Evolutionary conservation across 208 protist species (phyloP).

Genomic region (Perkinsela sp.): DNA sequence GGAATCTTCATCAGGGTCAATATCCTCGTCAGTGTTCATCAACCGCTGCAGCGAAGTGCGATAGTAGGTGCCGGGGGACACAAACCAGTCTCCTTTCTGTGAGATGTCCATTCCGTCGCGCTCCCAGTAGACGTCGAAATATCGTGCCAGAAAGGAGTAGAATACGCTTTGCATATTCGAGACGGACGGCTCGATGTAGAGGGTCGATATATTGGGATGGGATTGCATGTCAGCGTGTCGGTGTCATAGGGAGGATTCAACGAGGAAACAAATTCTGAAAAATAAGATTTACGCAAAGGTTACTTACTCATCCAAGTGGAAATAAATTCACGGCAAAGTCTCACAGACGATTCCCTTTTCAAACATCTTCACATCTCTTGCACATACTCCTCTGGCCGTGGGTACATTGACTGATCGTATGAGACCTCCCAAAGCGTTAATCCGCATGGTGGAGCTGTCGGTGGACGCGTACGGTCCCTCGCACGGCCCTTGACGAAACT

Average conservation of each 20-base stretch:
- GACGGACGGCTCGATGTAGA: neutral
- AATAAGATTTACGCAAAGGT: too few relatives aligned
- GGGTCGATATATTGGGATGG: neutral
- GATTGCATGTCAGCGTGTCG: too few relatives aligned
- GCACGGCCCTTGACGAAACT: conserved; percentile 17
- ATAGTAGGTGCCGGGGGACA: neutral
- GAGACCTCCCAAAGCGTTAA: conserved; percentile 56
- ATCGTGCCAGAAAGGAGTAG: neutral
- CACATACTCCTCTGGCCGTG: neutral
- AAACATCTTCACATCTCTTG: too few relatives aligned
- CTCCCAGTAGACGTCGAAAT: neutral
- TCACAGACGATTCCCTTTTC: too few relatives aligned
- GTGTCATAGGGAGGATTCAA: too few relatives aligned
- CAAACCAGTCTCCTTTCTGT: neutral
- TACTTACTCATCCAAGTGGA: too few relatives aligned
- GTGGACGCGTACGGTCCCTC: conserved; percentile 27
- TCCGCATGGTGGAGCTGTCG: conserved; percentile 31
- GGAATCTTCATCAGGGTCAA: neutral
- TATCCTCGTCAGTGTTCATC: neutral
- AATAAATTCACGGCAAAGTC: too few relatives aligned
- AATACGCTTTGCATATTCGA: neutral
- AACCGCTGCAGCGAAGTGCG: neutral
- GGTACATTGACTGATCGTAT: conserved; percentile 8
- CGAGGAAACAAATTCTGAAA: too few relatives aligned
- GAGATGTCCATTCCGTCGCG: neutral